Base-by-base conservation (phyloP, 257 asterid species). In the Echites panduratus region DNA sequence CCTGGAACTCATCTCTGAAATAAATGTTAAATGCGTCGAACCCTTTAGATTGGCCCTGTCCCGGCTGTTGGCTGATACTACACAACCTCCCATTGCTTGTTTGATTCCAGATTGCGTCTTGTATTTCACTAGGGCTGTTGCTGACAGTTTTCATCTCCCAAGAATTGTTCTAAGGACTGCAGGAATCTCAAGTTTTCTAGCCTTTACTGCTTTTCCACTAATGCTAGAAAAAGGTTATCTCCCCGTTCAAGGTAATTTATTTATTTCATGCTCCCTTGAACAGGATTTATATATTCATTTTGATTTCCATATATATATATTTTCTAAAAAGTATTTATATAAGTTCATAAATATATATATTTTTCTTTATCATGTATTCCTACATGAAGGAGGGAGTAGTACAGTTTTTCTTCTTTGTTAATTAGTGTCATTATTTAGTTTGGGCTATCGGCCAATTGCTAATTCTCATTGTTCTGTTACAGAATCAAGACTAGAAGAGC, bases 401-500 rank as follows among this genome's bases (percentile, higher is more conserved):
- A n/a, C n/a, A n/a, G n/a, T n/a, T n/a, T n/a, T n/a, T n/a, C n/a
- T n/a, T n/a, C n/a, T n/a, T n/a, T n/a, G n/a, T n/a, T n/a, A n/a
- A n/a, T n/a, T n/a, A n/a, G n/a, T n/a, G n/a, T n/a, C n/a, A n/a
- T n/a, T n/a, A n/a, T n/a, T n/a, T n/a, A n/a, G n/a, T n/a, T n/a
- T n/a, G n/a, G n/a, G n/a, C n/a, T n/a, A n/a, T n/a, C n/a, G n/a
- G n/a, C n/a, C n/a, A n/a, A n/a, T n/a, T n/a, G n/a, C n/a, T n/a
- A n/a, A n/a, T 32, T 32, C 38, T 32, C 38, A 1, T 32, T 32
- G 38, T 32, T 17, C 40, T 49, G n/a, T n/a, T n/a, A n/a, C 71
- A 75, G 78, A 71, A 35, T 48, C 73, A 20, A 58, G 77, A 72
- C 11, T 50, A 41, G 91, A 84, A 44, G 87, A 84, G 66, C 72